These are phyloP conservation scores for Acidiella bohemica DNA, from an alignment of 495 filamentous ascomycete species.

Conservation along the genomic window DNA sequence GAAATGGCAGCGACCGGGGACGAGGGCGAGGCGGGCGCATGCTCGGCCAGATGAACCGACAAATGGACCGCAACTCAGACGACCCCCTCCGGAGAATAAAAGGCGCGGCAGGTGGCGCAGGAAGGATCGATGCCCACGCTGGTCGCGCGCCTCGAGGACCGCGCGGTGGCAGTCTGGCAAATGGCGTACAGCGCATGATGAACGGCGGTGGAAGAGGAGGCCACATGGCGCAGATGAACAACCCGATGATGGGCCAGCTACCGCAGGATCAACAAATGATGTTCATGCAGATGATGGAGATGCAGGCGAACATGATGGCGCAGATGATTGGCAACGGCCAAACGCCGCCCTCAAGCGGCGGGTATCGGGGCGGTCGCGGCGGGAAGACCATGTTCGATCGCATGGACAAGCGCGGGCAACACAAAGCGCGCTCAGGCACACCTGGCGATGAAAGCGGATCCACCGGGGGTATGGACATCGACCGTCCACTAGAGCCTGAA, in stretches of 20 bases:
- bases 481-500: conserved; percentile 23
- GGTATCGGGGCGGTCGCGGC: conserved; percentile 20
- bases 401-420: conserved; percentile 38
- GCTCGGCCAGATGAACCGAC: conserved; percentile 73
- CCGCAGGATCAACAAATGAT: conserved; percentile 43
- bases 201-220: conserved; percentile 8
- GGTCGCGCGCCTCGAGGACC: conserved; percentile 62
- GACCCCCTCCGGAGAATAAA: conserved; percentile 69
- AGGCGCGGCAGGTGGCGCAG: conserved; percentile 48
- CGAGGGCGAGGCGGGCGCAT: conserved; percentile 48
- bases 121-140: conserved; percentile 59
- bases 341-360: conserved; percentile 30
- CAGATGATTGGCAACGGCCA: conserved; percentile 36
- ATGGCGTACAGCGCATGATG: conserved; percentile 15
- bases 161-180: conserved; percentile 5
- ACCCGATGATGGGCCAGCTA: conserved; percentile 35
- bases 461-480: conserved; percentile 30
- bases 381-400: conserved; percentile 71
- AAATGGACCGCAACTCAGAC: conserved; percentile 67
- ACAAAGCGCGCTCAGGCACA: conserved; percentile 19
- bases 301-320: conserved; percentile 71
- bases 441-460: conserved; percentile 12
- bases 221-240: conserved; percentile 19
- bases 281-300: conserved; percentile 71
- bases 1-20: conserved; percentile 47